Percentiles rank a stretch among this genome's conserved stretches.
These are phyloP conservation scores for Martensiomyces pterosporus DNA, from an alignment of 192 early-diverging fungal species.

Conservation along the genomic window DNA sequence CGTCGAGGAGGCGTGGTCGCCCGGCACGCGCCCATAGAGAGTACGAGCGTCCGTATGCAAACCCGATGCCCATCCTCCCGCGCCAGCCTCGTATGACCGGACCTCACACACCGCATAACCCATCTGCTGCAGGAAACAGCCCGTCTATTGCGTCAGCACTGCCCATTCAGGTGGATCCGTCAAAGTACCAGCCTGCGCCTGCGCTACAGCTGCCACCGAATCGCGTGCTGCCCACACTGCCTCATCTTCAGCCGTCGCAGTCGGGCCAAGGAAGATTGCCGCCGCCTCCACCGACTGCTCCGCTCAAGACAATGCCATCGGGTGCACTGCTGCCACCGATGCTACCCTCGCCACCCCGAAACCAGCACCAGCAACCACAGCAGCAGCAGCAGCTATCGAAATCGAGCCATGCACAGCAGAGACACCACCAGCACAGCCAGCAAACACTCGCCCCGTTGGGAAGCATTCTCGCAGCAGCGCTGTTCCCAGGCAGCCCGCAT, in stretches of 20 bases:
- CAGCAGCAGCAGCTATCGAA: slow-evolving; percentile 13
- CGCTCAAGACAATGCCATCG: not conserved
- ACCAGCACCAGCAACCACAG: not conserved
- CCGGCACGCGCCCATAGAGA: slow-evolving; percentile 46
- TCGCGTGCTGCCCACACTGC: slow-evolving; percentile 38
- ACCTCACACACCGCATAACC: no score
- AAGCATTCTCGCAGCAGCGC: slow-evolving; percentile 34
- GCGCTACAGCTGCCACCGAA: slow-evolving; percentile 18
- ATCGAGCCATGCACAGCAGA: slow-evolving; percentile 7
- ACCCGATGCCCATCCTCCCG: slow-evolving; percentile 49
- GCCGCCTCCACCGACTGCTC: slow-evolving; percentile 38
- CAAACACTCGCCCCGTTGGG: slow-evolving; percentile 39
- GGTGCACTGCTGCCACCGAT: slow-evolving; percentile 35
- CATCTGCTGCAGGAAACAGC: no score
- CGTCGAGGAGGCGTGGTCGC: slow-evolving; percentile 44
- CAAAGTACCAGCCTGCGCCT: slow-evolving; percentile 19
- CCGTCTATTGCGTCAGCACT: no score
- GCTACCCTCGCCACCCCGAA: slow-evolving; percentile 7
- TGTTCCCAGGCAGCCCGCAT: slow-evolving; percentile 48
- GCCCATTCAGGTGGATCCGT: slow-evolving; percentile 11
- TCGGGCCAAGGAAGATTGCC: slow-evolving; percentile 42
- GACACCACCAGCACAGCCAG: slow-evolving; percentile 9
- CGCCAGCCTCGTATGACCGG: slow-evolving; percentile 24
- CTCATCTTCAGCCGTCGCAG: slow-evolving; percentile 41
- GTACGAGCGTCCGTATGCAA: slow-evolving; percentile 44